These are phyloP conservation scores for Leptomonas pyrrhocoris DNA, from an alignment of 208 protist species.

Conservation along the genomic window DNA sequence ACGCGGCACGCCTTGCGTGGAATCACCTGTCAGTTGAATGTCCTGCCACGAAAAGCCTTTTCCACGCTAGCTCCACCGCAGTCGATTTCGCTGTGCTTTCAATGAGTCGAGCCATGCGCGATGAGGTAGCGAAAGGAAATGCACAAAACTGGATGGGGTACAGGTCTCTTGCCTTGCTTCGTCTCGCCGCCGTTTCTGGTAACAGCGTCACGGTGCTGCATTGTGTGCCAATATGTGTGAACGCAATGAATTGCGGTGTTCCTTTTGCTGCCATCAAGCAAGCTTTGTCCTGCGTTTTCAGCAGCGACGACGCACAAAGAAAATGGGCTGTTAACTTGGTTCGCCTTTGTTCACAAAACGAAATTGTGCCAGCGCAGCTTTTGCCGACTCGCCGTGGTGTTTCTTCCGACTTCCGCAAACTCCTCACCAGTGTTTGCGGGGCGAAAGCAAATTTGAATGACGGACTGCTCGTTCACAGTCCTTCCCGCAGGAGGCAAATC, in stretches of 20 bases:
- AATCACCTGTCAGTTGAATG: slow-evolving; percentile 62
- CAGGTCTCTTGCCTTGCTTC: slow-evolving; percentile 57
- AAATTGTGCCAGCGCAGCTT: slow-evolving; percentile 1
- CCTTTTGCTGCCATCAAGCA: slow-evolving; percentile 61
- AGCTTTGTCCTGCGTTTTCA: slow-evolving; percentile 36
- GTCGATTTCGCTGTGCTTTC: slow-evolving; percentile 38
- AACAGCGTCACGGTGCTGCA: slow-evolving; percentile 35
- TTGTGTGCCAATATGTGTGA: slow-evolving; percentile 48
- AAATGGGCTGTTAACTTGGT: slow-evolving; percentile 29
- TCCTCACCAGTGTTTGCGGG: slow-evolving; percentile 1
- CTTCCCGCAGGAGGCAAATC: slow-evolving; percentile 62
- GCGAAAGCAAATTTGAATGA: slow-evolving; percentile 1
- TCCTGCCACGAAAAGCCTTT: slow-evolving; percentile 14
- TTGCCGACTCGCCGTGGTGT: not conserved
- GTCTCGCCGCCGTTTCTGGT: slow-evolving; percentile 23
- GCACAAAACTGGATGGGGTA: slow-evolving; percentile 59
- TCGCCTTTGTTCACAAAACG: slow-evolving; percentile 17
- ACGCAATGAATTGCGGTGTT: slow-evolving; percentile 55
- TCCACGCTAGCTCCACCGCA: slow-evolving; percentile 17
- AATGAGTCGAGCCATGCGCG: slow-evolving; percentile 51
- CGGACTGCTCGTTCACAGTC: slow-evolving; percentile 7
- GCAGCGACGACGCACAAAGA: slow-evolving; percentile 7
- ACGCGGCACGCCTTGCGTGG: slow-evolving; percentile 62
- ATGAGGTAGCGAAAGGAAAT: slow-evolving; percentile 1
- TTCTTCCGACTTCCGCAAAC: not conserved